Percentiles rank a stretch among this genome's conserved stretches.
phyloP scores from a whole-genome alignment of 1,284 basidiomycete species.

The Heimioporus retisporus region DNA sequence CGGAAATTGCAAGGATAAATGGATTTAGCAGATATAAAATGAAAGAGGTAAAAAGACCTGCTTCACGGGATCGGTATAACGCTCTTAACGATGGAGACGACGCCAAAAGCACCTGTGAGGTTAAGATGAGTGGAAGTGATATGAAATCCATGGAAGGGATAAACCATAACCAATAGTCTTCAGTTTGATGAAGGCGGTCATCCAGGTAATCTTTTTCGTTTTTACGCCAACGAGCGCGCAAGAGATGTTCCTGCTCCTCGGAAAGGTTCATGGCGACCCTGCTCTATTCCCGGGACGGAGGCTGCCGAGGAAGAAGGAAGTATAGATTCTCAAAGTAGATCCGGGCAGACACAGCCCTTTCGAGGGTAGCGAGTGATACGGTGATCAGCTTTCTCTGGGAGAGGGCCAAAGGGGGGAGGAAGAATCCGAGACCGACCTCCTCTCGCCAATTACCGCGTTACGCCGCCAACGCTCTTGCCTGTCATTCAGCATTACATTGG shows the following conservation, averaged over 20 bases:
- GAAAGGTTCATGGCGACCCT: conserved; percentile 79
- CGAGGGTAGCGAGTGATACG: conserved; percentile 91
- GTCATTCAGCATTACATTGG: conserved; percentile 27
- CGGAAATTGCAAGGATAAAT: conserved; percentile 32
- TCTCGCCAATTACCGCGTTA: conserved; percentile 68
- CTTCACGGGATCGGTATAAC: conserved; percentile 91
- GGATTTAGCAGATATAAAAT: conserved; percentile 40
- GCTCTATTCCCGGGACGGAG: conserved; percentile 88
- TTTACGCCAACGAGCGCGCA: conserved; percentile 83
- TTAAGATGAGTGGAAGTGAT: conserved; percentile 36
- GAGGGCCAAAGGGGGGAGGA: conserved; percentile 30
- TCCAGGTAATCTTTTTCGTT: conserved; percentile 93
- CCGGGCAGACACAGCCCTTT: conserved; percentile 92
- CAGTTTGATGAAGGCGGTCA: conserved; percentile 88
- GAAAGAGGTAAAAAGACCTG: conserved; percentile 65
- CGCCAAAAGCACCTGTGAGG: conserved; percentile 89
- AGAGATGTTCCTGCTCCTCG: conserved; percentile 75
- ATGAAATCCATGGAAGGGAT: conserved; percentile 43
- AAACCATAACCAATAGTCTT: conserved; percentile 97
- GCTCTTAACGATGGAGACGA: conserved; percentile 94
- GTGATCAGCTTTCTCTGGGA: conserved; percentile 65
- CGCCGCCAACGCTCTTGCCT: conserved; percentile 80
- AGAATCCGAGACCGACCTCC: conserved; percentile 57
- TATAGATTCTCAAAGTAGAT: conserved; percentile 99
- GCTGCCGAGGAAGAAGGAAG: conserved; percentile 88